A percentile compares a stretch with the other conserved stretches of the same genome.
These are phyloP conservation scores for Irpex sp. DNA, from an alignment of 1,284 basidiomycete genomes.

Conservation along the genomic window DNA sequence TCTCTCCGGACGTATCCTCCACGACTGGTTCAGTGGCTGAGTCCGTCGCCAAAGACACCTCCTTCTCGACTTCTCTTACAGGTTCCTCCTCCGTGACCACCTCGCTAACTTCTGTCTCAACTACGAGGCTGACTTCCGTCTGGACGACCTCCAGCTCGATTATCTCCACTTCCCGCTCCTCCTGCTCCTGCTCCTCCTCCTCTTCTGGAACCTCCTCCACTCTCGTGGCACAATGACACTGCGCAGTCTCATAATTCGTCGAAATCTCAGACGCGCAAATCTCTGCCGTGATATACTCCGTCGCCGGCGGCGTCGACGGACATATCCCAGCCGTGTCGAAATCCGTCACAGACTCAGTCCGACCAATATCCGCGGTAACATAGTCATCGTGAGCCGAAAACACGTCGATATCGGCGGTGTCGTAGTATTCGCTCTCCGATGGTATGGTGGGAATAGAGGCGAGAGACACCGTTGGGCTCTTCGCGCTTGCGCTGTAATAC, in stretches of 20 bases:
- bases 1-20: neutral
- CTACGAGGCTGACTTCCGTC: neutral
- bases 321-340: conserved; percentile 50
- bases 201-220: neutral
- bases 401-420: conserved; percentile 39
- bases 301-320: conserved; percentile 38
- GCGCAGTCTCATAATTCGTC: conserved; percentile 50
- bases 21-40: conserved; percentile 7
- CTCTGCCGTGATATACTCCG: conserved; percentile 49
- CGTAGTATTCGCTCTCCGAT: conserved; percentile 19
- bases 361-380: conserved; percentile 45
- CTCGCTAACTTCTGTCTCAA: neutral
- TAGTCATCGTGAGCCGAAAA: conserved; percentile 48
- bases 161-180: neutral
- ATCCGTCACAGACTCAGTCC: conserved; percentile 39
- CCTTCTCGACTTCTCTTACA: conserved; percentile 12
- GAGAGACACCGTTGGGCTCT: conserved; percentile 6
- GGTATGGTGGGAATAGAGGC: conserved; percentile 11
- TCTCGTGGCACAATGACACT: conserved; percentile 17
- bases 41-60: conserved; percentile 7
- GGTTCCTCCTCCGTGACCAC: neutral
- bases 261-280: conserved; percentile 46
- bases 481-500: conserved; percentile 13
- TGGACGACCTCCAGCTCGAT: neutral
- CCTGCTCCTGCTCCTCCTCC: neutral